Evolutionary conservation across 2,329 filamentous ascomycete species (phyloP).

Genomic region (Periconia digitata): DNA sequence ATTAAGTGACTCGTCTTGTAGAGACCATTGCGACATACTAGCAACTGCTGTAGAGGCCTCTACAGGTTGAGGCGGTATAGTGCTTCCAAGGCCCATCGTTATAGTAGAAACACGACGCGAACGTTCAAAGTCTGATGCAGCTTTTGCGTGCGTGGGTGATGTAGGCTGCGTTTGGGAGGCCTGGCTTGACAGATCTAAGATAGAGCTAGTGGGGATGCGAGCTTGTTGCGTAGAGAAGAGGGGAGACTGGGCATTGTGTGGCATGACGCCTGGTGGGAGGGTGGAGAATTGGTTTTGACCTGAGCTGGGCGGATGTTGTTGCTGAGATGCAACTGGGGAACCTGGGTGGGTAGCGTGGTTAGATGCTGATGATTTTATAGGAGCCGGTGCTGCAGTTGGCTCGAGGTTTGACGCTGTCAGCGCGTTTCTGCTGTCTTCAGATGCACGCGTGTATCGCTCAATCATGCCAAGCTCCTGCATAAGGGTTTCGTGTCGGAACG

Average conservation of each 20-base stretch:
- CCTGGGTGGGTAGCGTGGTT: slow-evolving; percentile 34
- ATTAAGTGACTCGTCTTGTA: slow-evolving; percentile 18
- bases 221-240: slow-evolving; percentile 39
- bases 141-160: slow-evolving; percentile 25
- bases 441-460: slow-evolving; percentile 45
- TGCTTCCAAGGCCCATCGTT: slow-evolving; percentile 25
- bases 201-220: slow-evolving; percentile 32
- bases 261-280: slow-evolving; percentile 34
- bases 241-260: slow-evolving; percentile 25
- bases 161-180: slow-evolving; percentile 22
- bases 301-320: slow-evolving; percentile 38
- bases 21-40: slow-evolving; percentile 2
- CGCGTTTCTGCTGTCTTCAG: slow-evolving; percentile 30
- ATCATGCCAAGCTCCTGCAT: slow-evolving; percentile 76
- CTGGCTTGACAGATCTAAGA: slow-evolving; percentile 16
- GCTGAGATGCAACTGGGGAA: slow-evolving; percentile 45
- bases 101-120: slow-evolving; percentile 33
- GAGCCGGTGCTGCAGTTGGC: slow-evolving; percentile 18
- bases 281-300: slow-evolving; percentile 25
- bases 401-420: slow-evolving; percentile 41
- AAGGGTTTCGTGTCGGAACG: slow-evolving; percentile 85
- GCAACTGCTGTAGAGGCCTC: not conserved
- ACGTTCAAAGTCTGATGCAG: slow-evolving; percentile 19
- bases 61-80: slow-evolving; percentile 23
- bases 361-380: slow-evolving; percentile 29